A percentile compares a stretch with the other conserved stretches of the same genome.
phyloP scores from a whole-genome alignment of 2,329 filamentous ascomycete genomes.

The Parascedosporium putredinis region DNA sequence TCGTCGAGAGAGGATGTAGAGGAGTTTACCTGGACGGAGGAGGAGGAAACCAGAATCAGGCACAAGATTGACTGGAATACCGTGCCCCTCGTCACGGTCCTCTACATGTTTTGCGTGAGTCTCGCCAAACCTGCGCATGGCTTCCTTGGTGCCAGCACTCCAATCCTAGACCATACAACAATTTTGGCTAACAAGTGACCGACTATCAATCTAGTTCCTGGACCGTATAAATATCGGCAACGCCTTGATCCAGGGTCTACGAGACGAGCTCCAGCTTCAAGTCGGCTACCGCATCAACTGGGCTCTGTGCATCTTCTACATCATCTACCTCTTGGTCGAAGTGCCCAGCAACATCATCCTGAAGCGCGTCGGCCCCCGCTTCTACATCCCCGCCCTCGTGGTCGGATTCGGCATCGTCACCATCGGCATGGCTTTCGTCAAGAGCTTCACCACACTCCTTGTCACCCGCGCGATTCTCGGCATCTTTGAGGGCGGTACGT shows the following conservation, averaged over 20 bases:
- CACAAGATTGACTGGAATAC: conserved; percentile 42
- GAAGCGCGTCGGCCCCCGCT: conserved; percentile 41
- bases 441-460: conserved; percentile 33
- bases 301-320: conserved; percentile 47
- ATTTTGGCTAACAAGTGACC: no score
- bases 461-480: conserved; percentile 38
- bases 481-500: conserved; percentile 39
- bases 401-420: conserved; percentile 45
- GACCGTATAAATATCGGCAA: conserved; percentile 64
- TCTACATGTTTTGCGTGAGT: conserved; percentile 44
- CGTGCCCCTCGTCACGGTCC: conserved; percentile 39
- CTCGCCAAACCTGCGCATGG: background rate
- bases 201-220: no score
- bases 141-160: no score
- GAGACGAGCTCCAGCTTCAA: conserved; percentile 30
- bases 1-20: conserved; percentile 41
- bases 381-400: conserved; percentile 42
- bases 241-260: conserved; percentile 44
- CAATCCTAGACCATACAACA: no score
- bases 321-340: conserved; percentile 44
- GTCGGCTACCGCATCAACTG: conserved; percentile 41
- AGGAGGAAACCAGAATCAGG: conserved; percentile 37
- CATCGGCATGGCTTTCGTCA: conserved; percentile 42
- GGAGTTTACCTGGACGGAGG: conserved; percentile 30
- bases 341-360: conserved; percentile 45